These are phyloP conservation scores for Antitrichia curtipendula DNA, from an alignment of 225 moss, liverwort and hornwort genomes.

Conservation along the genomic window DNA sequence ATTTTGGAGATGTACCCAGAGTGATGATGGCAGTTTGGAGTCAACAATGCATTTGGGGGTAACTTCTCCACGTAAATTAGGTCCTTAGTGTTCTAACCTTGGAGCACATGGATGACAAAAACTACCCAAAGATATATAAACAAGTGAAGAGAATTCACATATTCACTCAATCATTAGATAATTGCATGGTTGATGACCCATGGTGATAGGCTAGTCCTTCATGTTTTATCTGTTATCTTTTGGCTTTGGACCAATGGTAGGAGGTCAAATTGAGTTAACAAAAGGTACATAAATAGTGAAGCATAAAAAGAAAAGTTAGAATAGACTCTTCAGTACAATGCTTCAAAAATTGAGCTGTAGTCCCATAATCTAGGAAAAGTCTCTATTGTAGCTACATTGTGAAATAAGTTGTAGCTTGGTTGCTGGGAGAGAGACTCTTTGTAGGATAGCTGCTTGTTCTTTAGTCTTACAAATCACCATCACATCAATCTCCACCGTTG, in stretches of 20 bases:
- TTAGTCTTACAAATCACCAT: background rate
- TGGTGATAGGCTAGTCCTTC: background rate
- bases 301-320: background rate
- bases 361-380: background rate
- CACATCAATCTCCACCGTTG: background rate
- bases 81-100: background rate
- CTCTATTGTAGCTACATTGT: background rate
- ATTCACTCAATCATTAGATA: background rate
- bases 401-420: background rate
- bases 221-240: background rate
- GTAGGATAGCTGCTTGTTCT: background rate
- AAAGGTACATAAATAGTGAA: background rate
- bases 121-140: rapidly evolving
- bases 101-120: background rate
- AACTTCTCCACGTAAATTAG: background rate
- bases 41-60: background rate
- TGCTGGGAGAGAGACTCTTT: background rate
- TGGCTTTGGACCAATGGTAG: background rate
- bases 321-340: background rate
- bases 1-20: background rate
- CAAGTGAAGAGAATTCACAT: background rate
- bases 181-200: background rate
- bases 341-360: background rate
- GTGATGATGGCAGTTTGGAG: background rate
- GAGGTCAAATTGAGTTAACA: background rate